Conservation (phyloP, 2,329 filamentous ascomycete genomes). For the Pezizomycotina sp. region DNA sequence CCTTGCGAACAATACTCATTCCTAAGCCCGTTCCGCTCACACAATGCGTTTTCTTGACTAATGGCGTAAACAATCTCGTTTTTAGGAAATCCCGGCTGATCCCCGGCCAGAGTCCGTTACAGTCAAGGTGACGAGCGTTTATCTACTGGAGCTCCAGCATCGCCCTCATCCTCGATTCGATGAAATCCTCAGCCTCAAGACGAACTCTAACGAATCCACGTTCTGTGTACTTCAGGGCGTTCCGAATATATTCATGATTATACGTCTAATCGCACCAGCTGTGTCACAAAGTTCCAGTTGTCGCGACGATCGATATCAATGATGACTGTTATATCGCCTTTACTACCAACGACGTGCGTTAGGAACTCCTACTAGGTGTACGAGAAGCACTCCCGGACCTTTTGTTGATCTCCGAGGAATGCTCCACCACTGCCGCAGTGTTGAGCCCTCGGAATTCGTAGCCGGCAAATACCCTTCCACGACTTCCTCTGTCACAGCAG, state of each 20-base stretch:
- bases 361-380: background rate
- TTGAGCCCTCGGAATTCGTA: conserved; percentile 29
- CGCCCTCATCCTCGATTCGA: conserved; percentile 7
- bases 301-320: conserved; percentile 36
- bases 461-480: conserved; percentile 35
- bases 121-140: conserved; percentile 30
- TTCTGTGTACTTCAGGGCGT: conserved; percentile 46
- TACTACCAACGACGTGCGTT: conserved; percentile 19
- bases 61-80: conserved; percentile 45
- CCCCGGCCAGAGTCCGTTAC: conserved; percentile 50
- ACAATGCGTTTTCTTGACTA: conserved; percentile 44
- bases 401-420: conserved; percentile 16
- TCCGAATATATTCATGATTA: conserved; percentile 49
- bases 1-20: conserved; percentile 46
- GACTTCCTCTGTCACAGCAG: conserved; percentile 34
- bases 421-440: conserved; percentile 10
- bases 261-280: conserved; percentile 39
- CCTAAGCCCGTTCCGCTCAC: conserved; percentile 48
- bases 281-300: conserved; percentile 39
- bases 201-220: conserved; percentile 36
- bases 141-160: background rate
- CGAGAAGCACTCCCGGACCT: conserved; percentile 5
- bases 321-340: conserved; percentile 33
- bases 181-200: conserved; percentile 25
- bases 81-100: conserved; percentile 47